These are phyloP conservation scores for Neostapfia colusana DNA, from an alignment of 176 grass and related monocot species.

Conservation along the genomic window DNA sequence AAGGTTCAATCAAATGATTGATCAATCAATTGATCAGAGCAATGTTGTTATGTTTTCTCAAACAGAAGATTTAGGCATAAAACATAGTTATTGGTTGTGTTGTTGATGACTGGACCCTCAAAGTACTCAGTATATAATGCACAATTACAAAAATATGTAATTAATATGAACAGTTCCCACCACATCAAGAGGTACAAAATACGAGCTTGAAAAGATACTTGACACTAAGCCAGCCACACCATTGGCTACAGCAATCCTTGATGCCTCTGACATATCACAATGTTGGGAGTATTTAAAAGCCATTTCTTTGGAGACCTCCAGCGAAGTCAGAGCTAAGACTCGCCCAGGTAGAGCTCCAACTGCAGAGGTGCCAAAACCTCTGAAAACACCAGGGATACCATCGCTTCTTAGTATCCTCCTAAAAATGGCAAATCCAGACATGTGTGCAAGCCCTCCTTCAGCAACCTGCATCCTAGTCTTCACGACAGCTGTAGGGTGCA, in stretches of 20 bases:
- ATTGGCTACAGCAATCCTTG: constrained; percentile 64
- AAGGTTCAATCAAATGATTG: neutral
- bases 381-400: constrained; percentile 74
- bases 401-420: constrained; percentile 74
- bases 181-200: constrained; percentile 97
- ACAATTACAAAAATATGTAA: neutral
- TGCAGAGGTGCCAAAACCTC: constrained; percentile 89
- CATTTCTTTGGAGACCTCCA: constrained; percentile 89
- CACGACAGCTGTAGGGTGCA: constrained; percentile 86
- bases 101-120: neutral
- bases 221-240: constrained; percentile 67
- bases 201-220: constrained; percentile 70
- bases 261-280: constrained; percentile 71
- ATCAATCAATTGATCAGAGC: neutral
- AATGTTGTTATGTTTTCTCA: neutral
- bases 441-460: constrained; percentile 56
- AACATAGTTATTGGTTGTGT: neutral
- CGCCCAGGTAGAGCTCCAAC: constrained; percentile 84
- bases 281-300: constrained; percentile 66
- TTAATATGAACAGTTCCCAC: constrained; percentile 46
- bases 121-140: neutral
- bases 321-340: constrained; percentile 75
- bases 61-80: constrained; percentile 2
- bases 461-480: constrained; percentile 97
- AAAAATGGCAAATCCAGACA: constrained; percentile 74